Evolutionary conservation across 176 grass and related monocot species (phyloP), one percentile per base, ranked within the genome.

Genomic region (Elaeis guineensis): DNA sequence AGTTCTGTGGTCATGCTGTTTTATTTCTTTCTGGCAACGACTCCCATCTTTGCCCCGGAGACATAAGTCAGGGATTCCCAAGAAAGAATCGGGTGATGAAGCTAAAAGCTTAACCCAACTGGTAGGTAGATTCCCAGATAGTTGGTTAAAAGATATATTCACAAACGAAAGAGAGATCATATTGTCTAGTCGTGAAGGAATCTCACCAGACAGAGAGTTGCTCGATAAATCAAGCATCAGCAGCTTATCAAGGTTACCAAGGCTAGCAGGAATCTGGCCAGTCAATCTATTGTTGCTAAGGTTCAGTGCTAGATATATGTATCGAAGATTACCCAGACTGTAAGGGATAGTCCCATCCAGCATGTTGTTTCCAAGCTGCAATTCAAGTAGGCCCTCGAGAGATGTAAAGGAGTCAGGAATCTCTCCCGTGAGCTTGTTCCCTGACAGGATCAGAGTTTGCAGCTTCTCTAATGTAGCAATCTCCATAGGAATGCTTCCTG

Each of bases 241-340:
- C 19, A 90, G 56, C 25, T 78, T 75, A 48, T 75, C 66, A 57
- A 90, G 81, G 19, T 82, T 85, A 23, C 82, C 74, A 0, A 90
- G 73, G 29, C 66, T 85, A 29, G 61, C 50, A 19, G 86, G 86
- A 17, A 85, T 85, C 69, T 67, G 35, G 39, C 78, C 25, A 2
- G 17, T 82, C 51, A 90, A 23, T 54, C 62, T 58, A 65, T 90
- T 90, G 17, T 68, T 63, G 63, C 81, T 82, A 49, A 90, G 21
- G 52, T 85, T 85, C n/a, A 90, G 78, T 68, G 19, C 52, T 32
- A 66, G 24, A 4, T 79, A 85, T 7, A 85, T 69, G 65, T 75
- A 81, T 3, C 73, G 76, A 75, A 90, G 82, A 65, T 90, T 79
- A 8, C 82, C 81, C 35, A 85, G 35, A 59, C 74, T 90, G 24